Base-by-base conservation (phyloP, 306 rosid species). In the Cucurbita maxima region DNA sequence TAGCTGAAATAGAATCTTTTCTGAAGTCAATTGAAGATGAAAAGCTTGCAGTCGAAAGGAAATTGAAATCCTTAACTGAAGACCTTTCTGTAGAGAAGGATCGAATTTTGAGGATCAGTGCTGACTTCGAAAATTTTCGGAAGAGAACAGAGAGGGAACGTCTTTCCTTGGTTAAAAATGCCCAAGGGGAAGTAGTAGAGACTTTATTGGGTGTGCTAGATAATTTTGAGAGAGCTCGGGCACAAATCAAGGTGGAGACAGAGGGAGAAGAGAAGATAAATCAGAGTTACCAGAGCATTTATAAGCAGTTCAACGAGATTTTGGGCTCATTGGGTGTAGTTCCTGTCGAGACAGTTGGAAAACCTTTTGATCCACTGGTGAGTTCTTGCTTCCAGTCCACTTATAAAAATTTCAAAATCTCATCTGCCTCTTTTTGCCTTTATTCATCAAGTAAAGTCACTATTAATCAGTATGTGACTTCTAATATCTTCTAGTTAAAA, bases 131-230 rank as follows among this genome's bases (percentile, higher is more conserved):
- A 76, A 93, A 93, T 87, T 93, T 88, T 70, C 85, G 98, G 81
- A 93, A 90, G 84, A 90, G 98, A 85, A 88, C 97, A 3, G 98
- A 93, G 55, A 86, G 92, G 79, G 98, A 93, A 70, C 96, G 97
- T 66, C 80, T 81, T 78, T 90, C 97, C 22, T 77, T 88, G 72
- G 91, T 90, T 58, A 82, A 87, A 72, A 93, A 93, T 84, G 96
- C 96, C 76, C 92, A 93, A 78, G 98, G 97, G 38, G 97, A 90
- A 84, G 88, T 93, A 61, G 87, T 88, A 70, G 98, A 93, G 87
- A 87, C 87, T 77, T 81, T 93, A 73, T 86, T 93, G 76, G 58
- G 84, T 16, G 90, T 93, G 12, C 62, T 93, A 81, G 98, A 93
- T 86, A 93, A 93, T 84, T 93, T 93, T 76, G 98, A 93, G 89